Conservation (phyloP, 1,284 basidiomycete species). For the Fistulinella cinereoalba region DNA sequence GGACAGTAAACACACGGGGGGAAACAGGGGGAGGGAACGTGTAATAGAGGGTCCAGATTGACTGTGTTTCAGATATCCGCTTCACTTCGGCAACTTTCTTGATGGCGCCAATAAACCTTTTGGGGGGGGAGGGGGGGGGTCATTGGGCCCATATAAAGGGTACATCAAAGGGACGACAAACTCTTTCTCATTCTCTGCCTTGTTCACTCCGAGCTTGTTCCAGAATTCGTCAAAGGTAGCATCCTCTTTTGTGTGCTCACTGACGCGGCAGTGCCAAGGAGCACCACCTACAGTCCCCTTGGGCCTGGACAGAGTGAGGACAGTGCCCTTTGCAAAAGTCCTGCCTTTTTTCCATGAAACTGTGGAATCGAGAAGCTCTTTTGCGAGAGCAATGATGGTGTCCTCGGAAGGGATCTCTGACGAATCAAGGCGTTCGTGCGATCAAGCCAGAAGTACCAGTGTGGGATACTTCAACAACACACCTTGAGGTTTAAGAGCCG, state of each 20-base stretch:
- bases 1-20: constrained; percentile 70
- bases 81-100: constrained; percentile 62
- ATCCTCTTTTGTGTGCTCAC: constrained; percentile 60
- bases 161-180: constrained; percentile 21
- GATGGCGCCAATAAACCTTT: constrained; percentile 63
- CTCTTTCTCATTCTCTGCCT: constrained; percentile 67
- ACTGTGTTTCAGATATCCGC: constrained; percentile 56
- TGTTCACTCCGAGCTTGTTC: constrained; percentile 61
- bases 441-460: too few species aligned
- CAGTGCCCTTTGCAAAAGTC: constrained; percentile 48
- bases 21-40: constrained; percentile 67
- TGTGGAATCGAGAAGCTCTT: constrained; percentile 53
- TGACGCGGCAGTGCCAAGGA: constrained; percentile 64
- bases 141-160: constrained; percentile 1
- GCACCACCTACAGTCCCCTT: constrained; percentile 55
- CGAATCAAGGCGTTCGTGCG: background rate
- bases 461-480: too few species aligned
- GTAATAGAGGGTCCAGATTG: constrained; percentile 72
- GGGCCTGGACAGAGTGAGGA: constrained; percentile 52
- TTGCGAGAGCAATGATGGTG: constrained; percentile 50
- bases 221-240: constrained; percentile 71
- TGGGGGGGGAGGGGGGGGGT: background rate
- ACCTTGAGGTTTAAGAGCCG: constrained; percentile 45
- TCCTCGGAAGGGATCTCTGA: constrained; percentile 62
- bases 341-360: constrained; percentile 65